Conservation (phyloP, 331 rosid genomes). For the Cydonia oblonga region DNA sequence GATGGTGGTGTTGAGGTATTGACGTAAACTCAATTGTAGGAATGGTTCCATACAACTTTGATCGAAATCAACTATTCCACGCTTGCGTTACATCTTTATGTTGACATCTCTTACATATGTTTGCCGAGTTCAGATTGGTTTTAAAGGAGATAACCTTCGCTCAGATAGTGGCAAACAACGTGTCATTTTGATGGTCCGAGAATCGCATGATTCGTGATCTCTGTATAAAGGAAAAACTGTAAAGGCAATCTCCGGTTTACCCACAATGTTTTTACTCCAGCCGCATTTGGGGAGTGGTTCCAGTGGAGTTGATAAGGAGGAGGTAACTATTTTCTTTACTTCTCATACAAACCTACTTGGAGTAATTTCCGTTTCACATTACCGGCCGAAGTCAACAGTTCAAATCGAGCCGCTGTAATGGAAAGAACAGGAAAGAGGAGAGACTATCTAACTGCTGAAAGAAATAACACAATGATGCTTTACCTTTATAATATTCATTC, state of each 20-base stretch:
- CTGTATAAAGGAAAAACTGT: slow-evolving; percentile 6
- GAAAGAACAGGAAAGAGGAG: slow-evolving; percentile 29
- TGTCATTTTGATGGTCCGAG: slow-evolving; percentile 69
- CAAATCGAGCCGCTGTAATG: slow-evolving; percentile 22
- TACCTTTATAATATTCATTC: slow-evolving; percentile 27
- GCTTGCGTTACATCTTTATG: neutral
- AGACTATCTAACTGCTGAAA: slow-evolving; percentile 31
- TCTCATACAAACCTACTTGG: slow-evolving; percentile 13
- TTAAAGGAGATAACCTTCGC: slow-evolving; percentile 72
- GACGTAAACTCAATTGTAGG: neutral
- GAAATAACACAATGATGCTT: slow-evolving; percentile 24
- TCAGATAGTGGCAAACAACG: slow-evolving; percentile 87
- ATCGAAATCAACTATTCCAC: neutral
- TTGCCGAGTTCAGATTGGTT: slow-evolving; percentile 46
- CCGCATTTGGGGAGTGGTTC: slow-evolving; percentile 1
- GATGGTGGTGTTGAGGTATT: slow-evolving; percentile 72
- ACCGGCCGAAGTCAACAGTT: slow-evolving; percentile 22
- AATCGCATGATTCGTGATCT: slow-evolving; percentile 58
- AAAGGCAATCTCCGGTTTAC: slow-evolving; percentile 19
- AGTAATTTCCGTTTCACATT: slow-evolving; percentile 16
- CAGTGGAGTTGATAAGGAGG: slow-evolving; percentile 17
- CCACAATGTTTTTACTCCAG: neutral
- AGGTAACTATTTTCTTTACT: slow-evolving; percentile 13
- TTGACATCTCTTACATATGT: neutral
- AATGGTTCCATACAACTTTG: neutral